Percentiles rank a stretch among this genome's conserved stretches.
These are phyloP conservation scores for Hysterium pulicare DNA, from an alignment of 2,329 filamentous ascomycete species.

Conservation along the genomic window DNA sequence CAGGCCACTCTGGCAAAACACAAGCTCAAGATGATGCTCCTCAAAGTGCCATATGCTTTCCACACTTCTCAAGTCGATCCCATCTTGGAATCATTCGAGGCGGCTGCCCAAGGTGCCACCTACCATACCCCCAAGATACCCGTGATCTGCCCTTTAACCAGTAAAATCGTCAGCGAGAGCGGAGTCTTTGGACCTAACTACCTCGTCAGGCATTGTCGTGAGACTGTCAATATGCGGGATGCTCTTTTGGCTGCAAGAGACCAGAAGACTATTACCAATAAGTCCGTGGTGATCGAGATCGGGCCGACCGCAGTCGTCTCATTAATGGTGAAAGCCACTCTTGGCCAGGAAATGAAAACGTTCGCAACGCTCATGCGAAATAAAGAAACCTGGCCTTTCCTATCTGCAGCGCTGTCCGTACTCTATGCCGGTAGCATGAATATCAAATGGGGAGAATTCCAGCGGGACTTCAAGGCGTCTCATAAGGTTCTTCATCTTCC, in stretches of 20 bases:
- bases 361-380: slow-evolving; percentile 1
- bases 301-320: slow-evolving; percentile 47
- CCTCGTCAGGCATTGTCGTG: slow-evolving; percentile 19
- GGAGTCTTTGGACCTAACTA: slow-evolving; percentile 39
- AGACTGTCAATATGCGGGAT: slow-evolving; percentile 37
- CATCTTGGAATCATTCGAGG: slow-evolving; percentile 37
- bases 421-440: slow-evolving; percentile 54
- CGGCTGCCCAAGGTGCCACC: slow-evolving; percentile 22
- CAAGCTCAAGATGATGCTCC: slow-evolving; percentile 33
- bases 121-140: slow-evolving; percentile 20
- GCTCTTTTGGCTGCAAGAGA: slow-evolving; percentile 38
- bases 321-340: slow-evolving; percentile 42
- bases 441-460: slow-evolving; percentile 61
- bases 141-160: slow-evolving; percentile 43
- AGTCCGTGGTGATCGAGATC: slow-evolving; percentile 41
- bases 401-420: slow-evolving; percentile 38
- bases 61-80: slow-evolving; percentile 42
- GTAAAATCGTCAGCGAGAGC: slow-evolving; percentile 37
- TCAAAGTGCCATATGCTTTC: slow-evolving; percentile 44
- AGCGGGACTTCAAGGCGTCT: slow-evolving; percentile 46
- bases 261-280: slow-evolving; percentile 14
- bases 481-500: slow-evolving; percentile 53
- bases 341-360: neutral
- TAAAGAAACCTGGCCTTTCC: neutral
- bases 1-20: slow-evolving; percentile 29